phyloP scores from a whole-genome alignment of 2,329 filamentous ascomycete species.

The Aspergillus clavatus region DNA sequence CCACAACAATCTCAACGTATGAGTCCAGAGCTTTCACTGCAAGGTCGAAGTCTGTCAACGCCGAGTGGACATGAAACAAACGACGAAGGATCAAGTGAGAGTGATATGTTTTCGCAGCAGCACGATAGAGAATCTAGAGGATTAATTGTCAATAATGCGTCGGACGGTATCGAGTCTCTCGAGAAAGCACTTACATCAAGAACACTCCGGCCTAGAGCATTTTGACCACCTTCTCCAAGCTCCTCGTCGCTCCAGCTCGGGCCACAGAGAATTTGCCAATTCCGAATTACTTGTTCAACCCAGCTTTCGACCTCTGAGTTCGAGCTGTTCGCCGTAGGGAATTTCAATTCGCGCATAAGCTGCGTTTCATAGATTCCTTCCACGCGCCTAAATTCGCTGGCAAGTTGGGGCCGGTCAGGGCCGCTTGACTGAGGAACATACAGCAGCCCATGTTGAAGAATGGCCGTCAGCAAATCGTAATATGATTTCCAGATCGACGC shows the following conservation, averaged over 20 bases:
- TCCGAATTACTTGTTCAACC: conserved; percentile 71
- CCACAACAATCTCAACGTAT: conserved; percentile 81
- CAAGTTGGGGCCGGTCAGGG: conserved; percentile 58
- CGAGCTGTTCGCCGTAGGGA: conserved; percentile 76
- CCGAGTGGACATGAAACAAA: conserved; percentile 80
- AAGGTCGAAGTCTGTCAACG: conserved; percentile 85
- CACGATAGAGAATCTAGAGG: conserved; percentile 71
- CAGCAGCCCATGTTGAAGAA: conserved; percentile 55
- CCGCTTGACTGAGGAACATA: conserved; percentile 35
- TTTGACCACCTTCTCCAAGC: conserved; percentile 74
- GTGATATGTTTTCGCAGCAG: conserved; percentile 90
- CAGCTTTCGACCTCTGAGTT: conserved; percentile 78
- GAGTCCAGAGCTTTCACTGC: conserved; percentile 88
- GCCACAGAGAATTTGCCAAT: conserved; percentile 80
- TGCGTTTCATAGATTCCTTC: conserved; percentile 75
- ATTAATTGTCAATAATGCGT: conserved; percentile 12
- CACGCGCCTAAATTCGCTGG: conserved; percentile 71
- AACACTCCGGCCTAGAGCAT: conserved; percentile 67
- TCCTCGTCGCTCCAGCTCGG: conserved; percentile 75
- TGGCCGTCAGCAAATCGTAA: conserved; percentile 71
- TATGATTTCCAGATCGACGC: conserved; percentile 75
- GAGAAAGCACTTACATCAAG: conserved; percentile 53
- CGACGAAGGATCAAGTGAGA: conserved; percentile 83
- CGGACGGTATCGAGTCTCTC: background rate
- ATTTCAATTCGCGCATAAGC: conserved; percentile 71